Conservation (phyloP, 371 early-diverging fungal genomes). For the Ordospora colligata region DNA sequence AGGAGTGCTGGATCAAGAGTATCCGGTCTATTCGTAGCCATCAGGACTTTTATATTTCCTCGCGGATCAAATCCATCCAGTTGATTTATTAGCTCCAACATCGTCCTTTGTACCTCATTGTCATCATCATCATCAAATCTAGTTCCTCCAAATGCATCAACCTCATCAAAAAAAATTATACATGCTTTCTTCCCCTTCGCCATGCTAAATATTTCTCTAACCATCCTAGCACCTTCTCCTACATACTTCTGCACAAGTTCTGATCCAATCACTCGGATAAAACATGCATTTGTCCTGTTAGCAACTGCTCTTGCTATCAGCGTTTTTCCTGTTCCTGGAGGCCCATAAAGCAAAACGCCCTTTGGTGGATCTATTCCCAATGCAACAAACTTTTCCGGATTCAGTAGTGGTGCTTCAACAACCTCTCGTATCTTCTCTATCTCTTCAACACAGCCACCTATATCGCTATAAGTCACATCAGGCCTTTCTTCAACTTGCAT, state of each 20-base stretch:
- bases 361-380: conserved; percentile 90
- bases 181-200: conserved; percentile 94
- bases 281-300: conserved; percentile 95
- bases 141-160: conserved; percentile 94
- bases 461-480: conserved; percentile 94
- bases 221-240: conserved; percentile 99
- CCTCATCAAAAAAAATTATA: conserved; percentile 99
- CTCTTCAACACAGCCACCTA: conserved; percentile 98
- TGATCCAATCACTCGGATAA: conserved; percentile 97
- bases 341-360: conserved; percentile 92
- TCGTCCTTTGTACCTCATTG: conserved; percentile 97
- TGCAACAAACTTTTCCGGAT: conserved; percentile 80
- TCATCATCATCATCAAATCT: conserved; percentile 95
- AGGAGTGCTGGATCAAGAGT: conserved; percentile 95
- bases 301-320: conserved; percentile 98
- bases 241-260: conserved; percentile 97
- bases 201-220: conserved; percentile 97
- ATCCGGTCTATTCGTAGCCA: conserved; percentile 97
- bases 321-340: conserved; percentile 99
- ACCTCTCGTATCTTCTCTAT: conserved; percentile 98
- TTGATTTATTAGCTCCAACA: conserved; percentile 98
- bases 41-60: conserved; percentile 97
- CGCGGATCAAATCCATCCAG: conserved; percentile 98
- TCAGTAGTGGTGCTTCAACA: conserved; percentile 84
- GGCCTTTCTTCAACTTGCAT: conserved; percentile 99